These are phyloP conservation scores for Melampsora americana DNA, from an alignment of 1,284 basidiomycete species.

Conservation along the genomic window DNA sequence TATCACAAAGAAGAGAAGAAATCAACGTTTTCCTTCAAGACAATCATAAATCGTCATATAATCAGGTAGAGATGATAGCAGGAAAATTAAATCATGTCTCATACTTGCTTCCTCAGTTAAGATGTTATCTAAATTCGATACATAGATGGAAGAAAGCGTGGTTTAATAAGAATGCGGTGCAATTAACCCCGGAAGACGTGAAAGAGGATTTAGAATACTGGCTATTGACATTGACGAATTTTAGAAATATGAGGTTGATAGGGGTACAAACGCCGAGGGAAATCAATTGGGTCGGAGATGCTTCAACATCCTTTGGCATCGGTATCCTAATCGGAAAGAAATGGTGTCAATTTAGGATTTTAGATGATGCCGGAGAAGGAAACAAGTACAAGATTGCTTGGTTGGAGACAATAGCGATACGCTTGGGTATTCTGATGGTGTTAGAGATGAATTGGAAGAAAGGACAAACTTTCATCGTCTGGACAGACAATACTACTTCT, in stretches of 20 bases:
- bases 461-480: slow-evolving; percentile 2
- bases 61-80: not conserved
- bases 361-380: not conserved
- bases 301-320: slow-evolving; percentile 7
- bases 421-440: slow-evolving; percentile 1
- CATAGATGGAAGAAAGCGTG: not conserved
- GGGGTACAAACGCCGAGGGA: not conserved
- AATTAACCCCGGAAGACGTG: not conserved
- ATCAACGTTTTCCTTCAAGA: not conserved
- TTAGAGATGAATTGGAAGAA: not conserved
- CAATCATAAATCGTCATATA: not conserved
- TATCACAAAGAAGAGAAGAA: not conserved
- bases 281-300: slow-evolving; percentile 9
- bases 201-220: not conserved
- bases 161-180: not conserved
- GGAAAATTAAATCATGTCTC: too few species aligned
- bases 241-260: slow-evolving; percentile 5
- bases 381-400: not conserved
- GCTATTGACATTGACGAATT: not conserved
- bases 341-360: slow-evolving; percentile 3
- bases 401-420: slow-evolving; percentile 7
- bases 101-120: slow-evolving; percentile 4
- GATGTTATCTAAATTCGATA: not conserved
- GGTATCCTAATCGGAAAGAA: not conserved
- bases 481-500: too few species aligned